Percentiles rank a stretch among this genome's conserved stretches.
These are phyloP conservation scores for Cyberlindnera galapagoensis DNA, from an alignment of 805 yeast species.

Conservation along the genomic window DNA sequence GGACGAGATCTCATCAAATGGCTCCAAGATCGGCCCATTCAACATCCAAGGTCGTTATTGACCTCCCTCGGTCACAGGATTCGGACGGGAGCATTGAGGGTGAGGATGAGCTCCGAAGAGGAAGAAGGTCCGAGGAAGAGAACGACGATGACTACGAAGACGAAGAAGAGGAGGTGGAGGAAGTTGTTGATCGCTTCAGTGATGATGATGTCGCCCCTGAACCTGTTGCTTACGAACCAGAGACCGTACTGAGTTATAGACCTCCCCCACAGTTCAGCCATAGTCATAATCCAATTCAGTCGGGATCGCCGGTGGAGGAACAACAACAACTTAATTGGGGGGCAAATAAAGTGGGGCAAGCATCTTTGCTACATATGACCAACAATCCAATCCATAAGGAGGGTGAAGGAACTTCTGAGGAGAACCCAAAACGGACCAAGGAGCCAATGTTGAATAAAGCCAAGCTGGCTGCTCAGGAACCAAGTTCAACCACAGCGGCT, in stretches of 20 bases:
- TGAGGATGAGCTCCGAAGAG: no score
- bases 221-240: constrained; percentile 2
- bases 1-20: constrained; percentile 18
- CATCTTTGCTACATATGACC: no score
- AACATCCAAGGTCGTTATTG: constrained; percentile 14
- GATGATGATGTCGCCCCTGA: constrained; percentile 9
- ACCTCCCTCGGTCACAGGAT: constrained; percentile 11
- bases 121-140: constrained; percentile 5
- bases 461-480: no score
- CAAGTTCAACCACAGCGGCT: no score
- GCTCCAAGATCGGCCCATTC: constrained; percentile 4
- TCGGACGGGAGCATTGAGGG: no score
- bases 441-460: no score
- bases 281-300: constrained; percentile 7
- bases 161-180: constrained; percentile 16
- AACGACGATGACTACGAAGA: constrained; percentile 9
- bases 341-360: no score
- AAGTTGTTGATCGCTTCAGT: constrained; percentile 22
- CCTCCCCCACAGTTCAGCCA: constrained; percentile 23
- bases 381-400: no score
- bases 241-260: constrained; percentile 15
- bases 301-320: not conserved
- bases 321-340: no score
- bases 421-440: no score
- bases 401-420: no score